A percentile compares a stretch with the other conserved stretches of the same genome.
These are phyloP conservation scores for Fusarium succisae DNA, from an alignment of 2,329 filamentous ascomycete genomes.

Conservation along the genomic window DNA sequence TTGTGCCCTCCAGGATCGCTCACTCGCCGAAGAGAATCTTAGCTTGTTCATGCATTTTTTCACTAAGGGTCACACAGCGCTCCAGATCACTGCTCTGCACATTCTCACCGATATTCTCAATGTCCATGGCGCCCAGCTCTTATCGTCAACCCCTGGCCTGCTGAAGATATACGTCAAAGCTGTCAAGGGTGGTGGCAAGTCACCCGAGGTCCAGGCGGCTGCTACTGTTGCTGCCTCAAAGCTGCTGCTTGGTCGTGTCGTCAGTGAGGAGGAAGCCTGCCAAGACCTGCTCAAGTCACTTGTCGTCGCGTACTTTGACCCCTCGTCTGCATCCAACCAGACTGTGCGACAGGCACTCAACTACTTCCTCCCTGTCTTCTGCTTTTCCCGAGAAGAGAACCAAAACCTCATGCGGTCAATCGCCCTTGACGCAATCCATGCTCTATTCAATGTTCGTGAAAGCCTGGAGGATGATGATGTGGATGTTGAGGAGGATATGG, in stretches of 20 bases:
- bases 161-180: constrained; percentile 88
- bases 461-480: constrained; percentile 79
- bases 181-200: constrained; percentile 75
- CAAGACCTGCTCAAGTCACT: constrained; percentile 85
- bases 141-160: constrained; percentile 73
- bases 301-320: constrained; percentile 89
- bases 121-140: constrained; percentile 83
- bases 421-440: constrained; percentile 77
- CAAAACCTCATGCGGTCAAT: constrained; percentile 82
- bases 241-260: constrained; percentile 81
- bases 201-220: constrained; percentile 79
- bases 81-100: constrained; percentile 90
- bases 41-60: constrained; percentile 96
- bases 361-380: constrained; percentile 96
- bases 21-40: constrained; percentile 90
- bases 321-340: constrained; percentile 81
- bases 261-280: constrained; percentile 73
- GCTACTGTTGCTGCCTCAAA: constrained; percentile 87
- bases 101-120: constrained; percentile 94
- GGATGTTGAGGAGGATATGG: constrained; percentile 80
- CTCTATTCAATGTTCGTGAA: constrained; percentile 77
- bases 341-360: constrained; percentile 85
- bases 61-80: constrained; percentile 85
- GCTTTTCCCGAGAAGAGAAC: constrained; percentile 84
- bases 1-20: constrained; percentile 90